Conservation (phyloP, 441 rosid species). For the Erysimum cheiri region DNA sequence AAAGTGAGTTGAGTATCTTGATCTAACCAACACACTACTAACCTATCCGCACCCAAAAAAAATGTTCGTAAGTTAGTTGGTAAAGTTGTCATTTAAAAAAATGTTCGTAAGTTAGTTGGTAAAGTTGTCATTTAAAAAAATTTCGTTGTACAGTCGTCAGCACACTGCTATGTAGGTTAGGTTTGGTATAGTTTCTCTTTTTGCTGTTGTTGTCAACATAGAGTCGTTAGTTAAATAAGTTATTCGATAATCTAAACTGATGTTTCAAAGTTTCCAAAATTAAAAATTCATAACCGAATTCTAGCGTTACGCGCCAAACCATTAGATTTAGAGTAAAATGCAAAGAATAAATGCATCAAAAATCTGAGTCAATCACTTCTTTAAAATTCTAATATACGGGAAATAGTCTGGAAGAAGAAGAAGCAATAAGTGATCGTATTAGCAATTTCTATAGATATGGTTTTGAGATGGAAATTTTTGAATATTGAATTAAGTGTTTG, state of each 20-base stretch:
- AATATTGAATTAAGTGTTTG: slow-evolving; percentile 9
- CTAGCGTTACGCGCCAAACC: not conserved
- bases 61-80: slow-evolving; percentile 26
- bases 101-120: too few relatives aligned
- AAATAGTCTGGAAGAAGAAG: not conserved
- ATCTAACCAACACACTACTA: slow-evolving; percentile 40
- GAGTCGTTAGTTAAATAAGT: too few relatives aligned
- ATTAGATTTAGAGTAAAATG: not conserved
- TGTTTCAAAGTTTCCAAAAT: too few relatives aligned
- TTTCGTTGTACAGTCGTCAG: not conserved
- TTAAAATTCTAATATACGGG: too few relatives aligned
- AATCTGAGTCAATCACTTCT: too few relatives aligned
- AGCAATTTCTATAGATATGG: not conserved
- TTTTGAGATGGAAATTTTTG: slow-evolving; percentile 9
- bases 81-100: slow-evolving; percentile 1
- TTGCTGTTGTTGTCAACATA: too few relatives aligned
- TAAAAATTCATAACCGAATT: not conserved
- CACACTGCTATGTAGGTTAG: not conserved
- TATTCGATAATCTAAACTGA: too few relatives aligned
- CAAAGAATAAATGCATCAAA: not conserved
- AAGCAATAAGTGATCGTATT: not conserved
- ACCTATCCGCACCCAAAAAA: slow-evolving; percentile 17
- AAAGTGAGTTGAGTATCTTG: slow-evolving; percentile 9
- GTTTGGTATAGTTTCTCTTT: not conserved
- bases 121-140: not conserved